Evolutionary conservation across 768 basidiomycete species (phyloP), one percentile per base, ranked within the genome.

Genomic region (Lentinus brumalis): DNA sequence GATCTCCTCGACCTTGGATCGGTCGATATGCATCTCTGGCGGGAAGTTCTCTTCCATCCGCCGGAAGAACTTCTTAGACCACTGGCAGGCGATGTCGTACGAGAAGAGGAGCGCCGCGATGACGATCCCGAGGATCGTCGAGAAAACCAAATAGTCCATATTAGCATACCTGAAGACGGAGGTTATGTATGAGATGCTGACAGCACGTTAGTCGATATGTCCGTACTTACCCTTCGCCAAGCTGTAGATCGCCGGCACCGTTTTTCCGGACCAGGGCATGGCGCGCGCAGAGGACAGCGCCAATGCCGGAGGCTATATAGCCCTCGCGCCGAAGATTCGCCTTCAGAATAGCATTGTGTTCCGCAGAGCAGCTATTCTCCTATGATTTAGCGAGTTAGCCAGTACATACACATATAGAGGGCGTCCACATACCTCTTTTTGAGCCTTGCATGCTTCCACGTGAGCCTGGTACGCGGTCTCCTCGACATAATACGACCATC

Each of bases 401-500:
- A 35, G 5, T 5, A 35, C n/a, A 5, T 10, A 10, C 5, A 35
- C 10, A 10, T n/a, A 10, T 10, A 35, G 10, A 5, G 32, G 5
- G 5, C 10, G 5, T 35, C 10, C 5, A 35, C 5, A 5, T 6
- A 67, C 57, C 61, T 68, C 72, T 14, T 71, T 71, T 68, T 67
- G 38, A 9, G 64, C 51, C 0, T 41, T 40, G 29, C 50, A 21
- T 4, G 57, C 49, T 16, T 18, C 18, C 14, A 73, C 39, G 39
- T 68, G 63, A 7, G 18, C 26, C 41, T 60, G 52, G 47, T 70
- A 76, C 6, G n/a, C 1, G 1, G 1, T 41, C 1, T 66, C 56
- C 46, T 73, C 65, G 0, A 73, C 68, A 40, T 70, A 73, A 35
- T 73, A 73, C 1, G 65, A 45, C 67, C 63, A 69, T 1, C 75